Evolutionary conservation across 1,284 basidiomycete species (phyloP).

Genomic region (Abortiporus biennis): DNA sequence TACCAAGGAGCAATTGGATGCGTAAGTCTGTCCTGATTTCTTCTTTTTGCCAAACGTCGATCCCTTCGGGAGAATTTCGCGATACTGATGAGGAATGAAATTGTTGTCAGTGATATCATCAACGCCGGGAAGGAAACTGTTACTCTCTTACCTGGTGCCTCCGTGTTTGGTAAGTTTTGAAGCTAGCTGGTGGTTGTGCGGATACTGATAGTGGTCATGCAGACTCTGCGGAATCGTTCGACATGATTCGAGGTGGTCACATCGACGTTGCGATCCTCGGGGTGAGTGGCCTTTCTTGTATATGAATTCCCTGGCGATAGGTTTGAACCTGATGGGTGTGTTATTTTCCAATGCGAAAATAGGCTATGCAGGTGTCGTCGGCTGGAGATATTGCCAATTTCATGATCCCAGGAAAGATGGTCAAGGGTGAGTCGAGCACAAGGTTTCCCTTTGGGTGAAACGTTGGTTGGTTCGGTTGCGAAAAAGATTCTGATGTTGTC

Average conservation of each 20-base stretch:
- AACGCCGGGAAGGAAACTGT: conserved; percentile 97
- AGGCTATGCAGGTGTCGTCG: conserved; percentile 94
- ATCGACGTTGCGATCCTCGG: conserved; percentile 89
- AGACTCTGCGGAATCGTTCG: conserved; percentile 90
- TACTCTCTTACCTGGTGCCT: conserved; percentile 87
- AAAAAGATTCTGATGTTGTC: not conserved
- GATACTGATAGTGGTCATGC: conserved; percentile 5
- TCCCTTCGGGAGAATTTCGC: too few relatives aligned
- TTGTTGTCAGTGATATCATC: conserved; percentile 67
- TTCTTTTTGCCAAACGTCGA: conserved; percentile 7
- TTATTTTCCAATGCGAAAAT: too few relatives aligned
- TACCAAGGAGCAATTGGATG: conserved; percentile 80
- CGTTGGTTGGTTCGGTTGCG: too few relatives aligned
- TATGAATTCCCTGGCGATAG: conserved; percentile 2
- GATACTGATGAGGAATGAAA: not conserved
- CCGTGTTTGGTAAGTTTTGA: conserved; percentile 70
- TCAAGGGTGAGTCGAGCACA: conserved; percentile 72
- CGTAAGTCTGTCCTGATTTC: conserved; percentile 44
- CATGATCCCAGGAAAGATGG: conserved; percentile 94
- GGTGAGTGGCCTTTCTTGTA: too few relatives aligned
- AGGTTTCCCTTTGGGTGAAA: not conserved
- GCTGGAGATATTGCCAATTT: conserved; percentile 96
- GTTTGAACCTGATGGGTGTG: conserved; percentile 3
- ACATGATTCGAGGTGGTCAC: conserved; percentile 96
- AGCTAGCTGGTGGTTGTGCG: not conserved